Conservation (phyloP, 208 protist genomes). For the Trypanosoma scelopori region DNA sequence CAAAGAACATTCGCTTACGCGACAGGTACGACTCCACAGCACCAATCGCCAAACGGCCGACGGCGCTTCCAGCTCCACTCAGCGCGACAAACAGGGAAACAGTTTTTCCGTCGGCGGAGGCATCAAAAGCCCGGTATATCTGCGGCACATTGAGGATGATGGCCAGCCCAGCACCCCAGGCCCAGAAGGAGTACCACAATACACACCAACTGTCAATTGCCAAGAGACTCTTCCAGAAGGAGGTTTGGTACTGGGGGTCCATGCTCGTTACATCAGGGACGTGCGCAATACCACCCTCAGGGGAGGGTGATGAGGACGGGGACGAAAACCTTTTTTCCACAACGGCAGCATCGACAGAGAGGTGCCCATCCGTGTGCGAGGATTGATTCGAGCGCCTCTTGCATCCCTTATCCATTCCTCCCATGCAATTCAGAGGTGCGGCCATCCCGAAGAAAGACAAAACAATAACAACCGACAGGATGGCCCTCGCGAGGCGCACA, state of each 20-base stretch:
- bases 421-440: too few relatives aligned
- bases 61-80: slow-evolving; percentile 17
- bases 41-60: slow-evolving; percentile 22
- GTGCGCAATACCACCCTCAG: too few relatives aligned
- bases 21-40: slow-evolving; percentile 3
- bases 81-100: slow-evolving; percentile 16
- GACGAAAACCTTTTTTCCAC: slow-evolving; percentile 31
- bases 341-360: slow-evolving; percentile 30
- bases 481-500: too few relatives aligned
- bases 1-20: too few relatives aligned
- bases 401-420: too few relatives aligned
- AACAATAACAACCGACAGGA: too few relatives aligned
- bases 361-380: too few relatives aligned
- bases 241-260: slow-evolving; percentile 3
- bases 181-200: neutral
- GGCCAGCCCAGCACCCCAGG: neutral
- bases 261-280: too few relatives aligned
- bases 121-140: slow-evolving; percentile 2
- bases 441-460: too few relatives aligned
- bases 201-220: slow-evolving; percentile 2
- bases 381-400: too few relatives aligned
- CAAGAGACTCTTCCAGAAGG: slow-evolving; percentile 5
- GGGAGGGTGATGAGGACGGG: too few relatives aligned
- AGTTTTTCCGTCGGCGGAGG: neutral
- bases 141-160: slow-evolving; percentile 13